Base-by-base conservation (phyloP, 345 rosid genomes). In the Xanthoceras sorbifolium region DNA sequence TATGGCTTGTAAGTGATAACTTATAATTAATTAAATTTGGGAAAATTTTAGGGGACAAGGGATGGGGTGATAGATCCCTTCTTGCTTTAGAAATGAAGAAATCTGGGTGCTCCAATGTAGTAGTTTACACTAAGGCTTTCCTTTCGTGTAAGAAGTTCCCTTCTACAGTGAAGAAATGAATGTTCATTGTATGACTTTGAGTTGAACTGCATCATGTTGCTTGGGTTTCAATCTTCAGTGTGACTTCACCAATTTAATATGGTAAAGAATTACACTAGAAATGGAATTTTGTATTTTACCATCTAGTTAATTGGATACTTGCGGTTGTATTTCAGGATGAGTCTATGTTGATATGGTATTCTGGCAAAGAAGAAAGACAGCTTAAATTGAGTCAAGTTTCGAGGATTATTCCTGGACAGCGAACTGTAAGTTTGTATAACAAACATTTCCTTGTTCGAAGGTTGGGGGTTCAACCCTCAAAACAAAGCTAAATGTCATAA, bases 331-430 rank as follows among this genome's bases (percentile, higher is more conserved):
- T 77, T 74, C 90, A 96, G 98, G 98, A 96, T 72, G 97, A 93
- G 82, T 85, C 95, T 62, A 84, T 84, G 79, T 83, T 96, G 87
- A 84, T 93, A 83, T 93, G 98, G 99, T 88, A 91, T 89, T 92
- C 99, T 66, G 95, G 95, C 67, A 93, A 90, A 83, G 88, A 89
- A 80, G 92, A 88, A 85, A 96, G 85, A 81, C 89, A 85, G 70
- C 82, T 96, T 76, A 91, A 85, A 76, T 85, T 96, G 52, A 84
- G 84, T 79, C 92, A 91, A 68, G 92, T 91, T 62, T 86, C 80
- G 29, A 90, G 81, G 82, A 93, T 96, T 78, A 88, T 91, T 74
- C 92, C 98, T 9, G 97, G 99, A 82, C 98, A 96, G 75, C 94
- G 98, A 38, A 96, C 99, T 25, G 99, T 96, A 82, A 92, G 97